Percentiles rank a stretch among this genome's conserved stretches.
These are phyloP conservation scores for Rosa persica DNA, from an alignment of 306 rosid genomes.

Conservation along the genomic window DNA sequence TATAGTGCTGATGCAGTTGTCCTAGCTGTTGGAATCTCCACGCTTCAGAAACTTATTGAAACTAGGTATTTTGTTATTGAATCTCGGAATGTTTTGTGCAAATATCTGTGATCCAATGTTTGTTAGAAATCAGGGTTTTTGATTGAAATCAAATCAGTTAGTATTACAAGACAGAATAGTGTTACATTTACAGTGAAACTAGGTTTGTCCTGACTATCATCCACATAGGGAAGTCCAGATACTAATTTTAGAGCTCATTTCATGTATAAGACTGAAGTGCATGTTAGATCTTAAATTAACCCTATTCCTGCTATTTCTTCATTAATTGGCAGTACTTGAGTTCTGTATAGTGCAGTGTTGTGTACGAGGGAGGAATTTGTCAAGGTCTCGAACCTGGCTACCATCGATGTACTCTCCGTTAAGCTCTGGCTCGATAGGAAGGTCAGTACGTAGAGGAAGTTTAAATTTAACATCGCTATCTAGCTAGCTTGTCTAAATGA, in stretches of 20 bases:
- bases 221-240: background rate
- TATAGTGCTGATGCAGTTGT: constrained; percentile 53
- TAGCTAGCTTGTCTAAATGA: background rate
- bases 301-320: constrained; percentile 20
- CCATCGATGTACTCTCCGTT: constrained; percentile 50
- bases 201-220: background rate
- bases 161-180: background rate
- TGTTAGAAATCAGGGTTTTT: background rate
- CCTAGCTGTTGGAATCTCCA: constrained; percentile 45
- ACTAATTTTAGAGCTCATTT: background rate
- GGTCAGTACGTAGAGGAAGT: constrained; percentile 33
- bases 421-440: constrained; percentile 48
- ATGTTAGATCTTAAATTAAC: constrained; percentile 12
- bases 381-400: constrained; percentile 53
- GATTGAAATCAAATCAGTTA: background rate
- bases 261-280: background rate
- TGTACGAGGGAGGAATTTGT: constrained; percentile 52
- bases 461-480: background rate
- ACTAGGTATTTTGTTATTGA: constrained; percentile 32
- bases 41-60: constrained; percentile 46
- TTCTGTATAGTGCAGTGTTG: constrained; percentile 53
- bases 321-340: constrained; percentile 25
- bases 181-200: constrained; percentile 5
- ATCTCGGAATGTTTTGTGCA: background rate
- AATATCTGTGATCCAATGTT: background rate